phyloP scores from a whole-genome alignment of 169 alveolate species.

The Miamiensis avidus region DNA sequence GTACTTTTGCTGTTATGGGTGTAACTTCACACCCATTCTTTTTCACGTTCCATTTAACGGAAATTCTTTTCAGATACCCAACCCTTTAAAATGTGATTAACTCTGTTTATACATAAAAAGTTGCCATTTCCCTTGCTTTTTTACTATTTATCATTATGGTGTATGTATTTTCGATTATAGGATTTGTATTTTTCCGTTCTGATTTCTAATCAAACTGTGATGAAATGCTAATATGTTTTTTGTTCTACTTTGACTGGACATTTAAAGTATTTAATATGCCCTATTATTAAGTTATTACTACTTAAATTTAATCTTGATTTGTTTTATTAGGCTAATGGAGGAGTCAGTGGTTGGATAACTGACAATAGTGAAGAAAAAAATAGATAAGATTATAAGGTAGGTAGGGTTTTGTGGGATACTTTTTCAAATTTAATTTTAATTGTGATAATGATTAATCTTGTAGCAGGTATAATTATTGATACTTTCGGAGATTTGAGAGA shows the following conservation, averaged over 20 bases:
- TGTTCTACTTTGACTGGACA: slow-evolving; percentile 64
- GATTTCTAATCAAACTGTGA: slow-evolving; percentile 60
- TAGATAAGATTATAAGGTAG: slow-evolving; percentile 25
- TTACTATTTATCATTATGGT: slow-evolving; percentile 66
- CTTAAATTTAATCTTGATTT: too few relatives aligned
- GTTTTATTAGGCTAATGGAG: slow-evolving; percentile 48
- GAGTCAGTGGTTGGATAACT: slow-evolving; percentile 40
- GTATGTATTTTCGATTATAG: slow-evolving; percentile 70
- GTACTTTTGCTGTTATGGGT: slow-evolving; percentile 71
- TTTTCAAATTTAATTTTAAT: slow-evolving; percentile 66
- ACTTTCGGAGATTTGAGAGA: slow-evolving; percentile 80
- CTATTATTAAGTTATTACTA: neutral
- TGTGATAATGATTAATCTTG: slow-evolving; percentile 71
- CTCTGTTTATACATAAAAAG: slow-evolving; percentile 72
- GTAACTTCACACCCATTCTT: slow-evolving; percentile 68
- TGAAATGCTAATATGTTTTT: slow-evolving; percentile 61
- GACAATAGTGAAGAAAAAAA: slow-evolving; percentile 18
- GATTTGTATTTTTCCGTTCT: slow-evolving; percentile 55
- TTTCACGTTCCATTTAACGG: slow-evolving; percentile 74
- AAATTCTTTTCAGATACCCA: slow-evolving; percentile 68
- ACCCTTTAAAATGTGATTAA: slow-evolving; percentile 67
- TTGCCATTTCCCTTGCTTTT: slow-evolving; percentile 56
- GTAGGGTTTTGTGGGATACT: slow-evolving; percentile 75
- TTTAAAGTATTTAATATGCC: slow-evolving; percentile 51
- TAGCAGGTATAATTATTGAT: slow-evolving; percentile 85